Evolutionary conservation across 305 asterid genomes (phyloP).

Genomic region (Fraxinus ornus): DNA sequence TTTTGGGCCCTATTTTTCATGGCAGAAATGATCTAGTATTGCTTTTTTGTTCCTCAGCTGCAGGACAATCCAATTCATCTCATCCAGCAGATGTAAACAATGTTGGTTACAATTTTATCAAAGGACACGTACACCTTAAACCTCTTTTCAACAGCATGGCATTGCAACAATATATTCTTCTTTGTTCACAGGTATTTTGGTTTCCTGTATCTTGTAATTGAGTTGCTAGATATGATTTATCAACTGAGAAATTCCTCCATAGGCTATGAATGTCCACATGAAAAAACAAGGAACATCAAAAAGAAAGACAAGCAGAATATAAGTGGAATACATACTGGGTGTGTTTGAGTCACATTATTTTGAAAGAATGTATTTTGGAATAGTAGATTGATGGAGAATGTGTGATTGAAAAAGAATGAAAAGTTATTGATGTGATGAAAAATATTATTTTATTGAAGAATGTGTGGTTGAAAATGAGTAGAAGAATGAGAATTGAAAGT

Average conservation of each 20-base stretch:
- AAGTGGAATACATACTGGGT: neutral
- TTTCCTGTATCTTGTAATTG: neutral
- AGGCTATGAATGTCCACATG: neutral
- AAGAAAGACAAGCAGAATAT: neutral
- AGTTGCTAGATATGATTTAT: constrained; percentile 1
- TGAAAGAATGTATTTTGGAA: too few relatives aligned
- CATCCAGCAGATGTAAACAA: constrained; percentile 32
- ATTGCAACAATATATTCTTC: constrained; percentile 86
- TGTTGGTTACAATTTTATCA: constrained; percentile 53
- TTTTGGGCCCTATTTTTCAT: constrained; percentile 2
- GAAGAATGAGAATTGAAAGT: too few relatives aligned
- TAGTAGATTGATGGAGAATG: too few relatives aligned
- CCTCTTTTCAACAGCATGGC: constrained; percentile 69
- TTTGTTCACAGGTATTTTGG: constrained; percentile 74
- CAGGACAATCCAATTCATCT: constrained; percentile 38
- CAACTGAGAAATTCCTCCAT: neutral
- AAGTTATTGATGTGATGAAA: too few relatives aligned
- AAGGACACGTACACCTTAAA: constrained; percentile 36
- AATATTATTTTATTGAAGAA: too few relatives aligned
- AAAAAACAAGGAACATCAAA: neutral
- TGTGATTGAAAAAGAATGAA: too few relatives aligned
- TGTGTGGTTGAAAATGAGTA: too few relatives aligned
- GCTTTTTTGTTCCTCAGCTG: constrained; percentile 20
- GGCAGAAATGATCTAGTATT: neutral
- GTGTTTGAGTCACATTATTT: too few relatives aligned